Percentiles rank a stretch among this genome's conserved stretches.
phyloP scores from a whole-genome alignment of 306 rosid species.

The Urtica urens region DNA sequence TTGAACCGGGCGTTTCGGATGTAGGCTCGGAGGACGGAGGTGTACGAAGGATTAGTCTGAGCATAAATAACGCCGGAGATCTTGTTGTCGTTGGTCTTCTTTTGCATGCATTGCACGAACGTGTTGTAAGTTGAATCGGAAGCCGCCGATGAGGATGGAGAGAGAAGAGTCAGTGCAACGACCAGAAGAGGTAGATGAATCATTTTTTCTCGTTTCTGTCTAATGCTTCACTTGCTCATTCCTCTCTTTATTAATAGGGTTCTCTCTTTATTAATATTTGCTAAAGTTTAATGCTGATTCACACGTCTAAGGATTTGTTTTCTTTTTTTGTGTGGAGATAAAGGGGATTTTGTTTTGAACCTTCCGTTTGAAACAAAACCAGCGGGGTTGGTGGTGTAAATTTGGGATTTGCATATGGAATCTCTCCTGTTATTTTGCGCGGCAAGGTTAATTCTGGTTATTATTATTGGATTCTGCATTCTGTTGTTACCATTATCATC shows the following conservation, averaged over 20 bases:
- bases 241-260: not conserved
- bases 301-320: not conserved
- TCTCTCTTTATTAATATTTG: not conserved
- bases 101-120: slow-evolving; percentile 42
- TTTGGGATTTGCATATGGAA: no score
- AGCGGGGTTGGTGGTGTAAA: no score
- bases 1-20: slow-evolving; percentile 70
- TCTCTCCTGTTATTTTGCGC: no score
- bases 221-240: not conserved
- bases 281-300: no score
- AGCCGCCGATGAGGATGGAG: slow-evolving; percentile 18
- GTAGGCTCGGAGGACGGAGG: slow-evolving; percentile 53
- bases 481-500: no score
- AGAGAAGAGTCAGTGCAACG: slow-evolving; percentile 14
- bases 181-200: slow-evolving; percentile 9
- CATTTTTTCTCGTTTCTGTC: not conserved
- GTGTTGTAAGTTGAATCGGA: slow-evolving; percentile 30
- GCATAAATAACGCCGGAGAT: slow-evolving; percentile 27
- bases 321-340: not conserved
- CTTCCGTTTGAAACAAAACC: not conserved
- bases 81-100: slow-evolving; percentile 18
- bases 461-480: no score
- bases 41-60: slow-evolving; percentile 30
- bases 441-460: no score
- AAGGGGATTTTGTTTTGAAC: not conserved